Base-by-base conservation (phyloP, 2,329 filamentous ascomycete species). In the Xylariomycetidae sp. region DNA sequence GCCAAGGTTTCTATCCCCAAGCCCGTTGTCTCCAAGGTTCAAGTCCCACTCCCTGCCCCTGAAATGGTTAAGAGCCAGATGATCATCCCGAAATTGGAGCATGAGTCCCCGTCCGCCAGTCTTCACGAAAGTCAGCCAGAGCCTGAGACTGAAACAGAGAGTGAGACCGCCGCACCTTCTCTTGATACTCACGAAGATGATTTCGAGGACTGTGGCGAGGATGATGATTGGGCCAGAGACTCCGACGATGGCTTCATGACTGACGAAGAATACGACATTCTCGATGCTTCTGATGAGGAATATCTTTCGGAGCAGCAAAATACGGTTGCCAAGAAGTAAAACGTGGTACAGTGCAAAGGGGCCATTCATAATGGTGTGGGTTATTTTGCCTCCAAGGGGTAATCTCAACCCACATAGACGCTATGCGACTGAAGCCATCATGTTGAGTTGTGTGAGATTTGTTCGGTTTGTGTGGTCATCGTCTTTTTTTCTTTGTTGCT, bases 211-310 rank as follows among this genome's bases (percentile, higher is more conserved):
- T 70, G 67, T 41, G 66, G 61, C 20, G 68, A 72, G 34, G 69
- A 67, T 22, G 77, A 78, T n/a, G 80, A 82, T 29, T 79, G 74
- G 69, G 63, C 61, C n/a, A 67, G 68, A 23, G 71, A 77, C n/a
- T 74, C 72, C 1, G 77, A 80, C 10, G 79, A 85, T 40, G 85
- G 82, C 10, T 96, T 95, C 70, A 66, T 94, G 70, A 97, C 92
- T 1, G 92, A 98, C 45, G 92, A 97, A 60, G 92, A 98, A 65
- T 98, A 97, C 59, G 92, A 98, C 53, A 89, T 97, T 46, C 78
- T 97, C 28, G 88, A 96, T 65, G 90, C 88, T 27, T 94, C 87
- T 38, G 90, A 97, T 48, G 86, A 94, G 59, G 90, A 97, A 58
- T 83, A 75, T 46, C 59, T 78, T 32, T 71, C 72, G 41, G 77